Conservation (phyloP, 345 rosid species). For the Pugionium cornutum region DNA sequence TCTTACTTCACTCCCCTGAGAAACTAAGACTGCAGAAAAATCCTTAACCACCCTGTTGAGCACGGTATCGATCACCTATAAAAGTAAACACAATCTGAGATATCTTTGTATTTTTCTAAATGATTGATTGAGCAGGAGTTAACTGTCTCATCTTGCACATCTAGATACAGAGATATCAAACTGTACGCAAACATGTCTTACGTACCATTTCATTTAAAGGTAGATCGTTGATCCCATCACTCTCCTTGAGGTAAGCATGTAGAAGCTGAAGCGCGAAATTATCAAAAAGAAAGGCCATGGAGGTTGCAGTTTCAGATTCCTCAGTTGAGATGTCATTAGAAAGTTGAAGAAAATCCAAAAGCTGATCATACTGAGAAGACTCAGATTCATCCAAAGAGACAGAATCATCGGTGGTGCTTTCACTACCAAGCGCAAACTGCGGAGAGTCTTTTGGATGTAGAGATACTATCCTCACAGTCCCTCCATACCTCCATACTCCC, state of each 20-base stretch:
- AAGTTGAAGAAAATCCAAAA: slow-evolving; percentile 85
- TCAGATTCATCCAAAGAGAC: slow-evolving; percentile 81
- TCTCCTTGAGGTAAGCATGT: slow-evolving; percentile 74
- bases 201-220: slow-evolving; percentile 98
- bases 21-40: slow-evolving; percentile 80
- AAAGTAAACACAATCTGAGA: slow-evolving; percentile 26
- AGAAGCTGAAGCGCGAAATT: slow-evolving; percentile 81
- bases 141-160: background rate
- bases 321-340: slow-evolving; percentile 70
- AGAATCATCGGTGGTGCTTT: slow-evolving; percentile 80
- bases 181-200: slow-evolving; percentile 44
- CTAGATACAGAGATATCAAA: background rate
- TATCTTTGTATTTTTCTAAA: background rate
- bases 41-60: slow-evolving; percentile 83
- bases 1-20: slow-evolving; percentile 88
- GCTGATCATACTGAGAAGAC: slow-evolving; percentile 83
- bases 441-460: slow-evolving; percentile 68
- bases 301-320: slow-evolving; percentile 76
- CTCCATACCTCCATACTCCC: slow-evolving; percentile 98
- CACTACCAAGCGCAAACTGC: slow-evolving; percentile 63
- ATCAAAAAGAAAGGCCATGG: slow-evolving; percentile 79
- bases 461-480: slow-evolving; percentile 83
- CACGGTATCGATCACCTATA: slow-evolving; percentile 76
- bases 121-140: background rate
- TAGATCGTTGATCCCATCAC: slow-evolving; percentile 56